Percentiles rank a stretch among this genome's conserved stretches.
phyloP scores from a whole-genome alignment of 148 eudicot genomes.

The Rhododendron ovatum region DNA sequence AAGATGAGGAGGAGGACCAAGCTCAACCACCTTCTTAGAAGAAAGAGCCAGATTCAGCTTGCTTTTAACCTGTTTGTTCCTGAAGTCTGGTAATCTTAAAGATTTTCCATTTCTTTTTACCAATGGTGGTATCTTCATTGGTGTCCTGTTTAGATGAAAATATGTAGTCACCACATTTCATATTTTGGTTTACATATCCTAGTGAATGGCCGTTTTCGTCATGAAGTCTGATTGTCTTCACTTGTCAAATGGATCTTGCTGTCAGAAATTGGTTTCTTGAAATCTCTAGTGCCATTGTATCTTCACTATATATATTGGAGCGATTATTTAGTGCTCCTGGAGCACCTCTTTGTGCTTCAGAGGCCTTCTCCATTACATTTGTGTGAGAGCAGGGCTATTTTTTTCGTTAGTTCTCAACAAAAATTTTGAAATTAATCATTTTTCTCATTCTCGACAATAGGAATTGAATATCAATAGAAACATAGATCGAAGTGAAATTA shows the following conservation, averaged over 20 bases:
- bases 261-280: neutral
- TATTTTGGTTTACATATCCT: neutral
- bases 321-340: no score
- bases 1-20: neutral
- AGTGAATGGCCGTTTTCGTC: neutral
- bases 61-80: neutral
- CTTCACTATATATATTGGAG: no score
- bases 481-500: no score
- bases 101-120: neutral
- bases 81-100: neutral
- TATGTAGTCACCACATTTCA: neutral
- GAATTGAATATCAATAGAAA: no score
- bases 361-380: no score
- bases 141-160: neutral
- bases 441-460: no score
- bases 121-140: neutral
- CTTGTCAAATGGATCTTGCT: neutral
- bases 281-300: neutral
- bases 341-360: no score
- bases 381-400: no score
- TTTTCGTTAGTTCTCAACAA: no score
- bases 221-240: neutral
- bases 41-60: neutral
- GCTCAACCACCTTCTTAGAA: neutral
- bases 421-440: no score